A percentile compares a stretch with the other conserved stretches of the same genome.
Conservation (phyloP, 1,284 basidiomycete genomes). For the Ceratobasidium sp. region DNA sequence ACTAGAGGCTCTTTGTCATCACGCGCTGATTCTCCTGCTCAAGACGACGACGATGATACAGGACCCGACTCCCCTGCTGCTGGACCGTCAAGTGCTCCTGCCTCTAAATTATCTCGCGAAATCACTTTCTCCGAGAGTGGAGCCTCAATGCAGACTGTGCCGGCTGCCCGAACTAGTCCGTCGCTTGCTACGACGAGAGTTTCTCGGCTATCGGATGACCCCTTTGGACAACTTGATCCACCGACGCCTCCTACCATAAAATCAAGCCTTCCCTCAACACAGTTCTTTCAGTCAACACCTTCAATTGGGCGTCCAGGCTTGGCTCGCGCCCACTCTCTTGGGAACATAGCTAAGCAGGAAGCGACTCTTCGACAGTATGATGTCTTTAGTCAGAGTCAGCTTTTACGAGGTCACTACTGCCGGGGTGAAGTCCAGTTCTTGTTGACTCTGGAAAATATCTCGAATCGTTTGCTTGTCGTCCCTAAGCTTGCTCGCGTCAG, state of each 20-base stretch:
- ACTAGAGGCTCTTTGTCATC: conserved; percentile 13
- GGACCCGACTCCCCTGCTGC: conserved; percentile 39
- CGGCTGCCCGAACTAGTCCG: conserved; percentile 74
- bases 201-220: conserved; percentile 69
- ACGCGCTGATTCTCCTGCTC: conserved; percentile 46
- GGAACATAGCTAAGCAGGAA: conserved; percentile 61
- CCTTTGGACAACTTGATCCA: conserved; percentile 72
- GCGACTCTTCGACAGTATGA: conserved; percentile 73
- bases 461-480: conserved; percentile 89
- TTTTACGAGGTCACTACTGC: conserved; percentile 91
- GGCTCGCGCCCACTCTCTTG: conserved; percentile 71
- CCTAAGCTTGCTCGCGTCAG: conserved; percentile 95
- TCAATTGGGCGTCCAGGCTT: conserved; percentile 54
- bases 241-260: conserved; percentile 50
- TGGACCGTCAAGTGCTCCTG: conserved; percentile 18
- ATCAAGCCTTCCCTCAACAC: conserved; percentile 49
- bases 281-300: conserved; percentile 54
- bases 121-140: conserved; percentile 38
- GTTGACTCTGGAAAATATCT: conserved; percentile 90
- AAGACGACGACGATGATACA: conserved; percentile 57
- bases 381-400: conserved; percentile 69
- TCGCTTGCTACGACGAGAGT: conserved; percentile 64
- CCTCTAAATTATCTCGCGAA: conserved; percentile 42
- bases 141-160: conserved; percentile 52
- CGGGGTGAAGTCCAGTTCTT: conserved; percentile 94